Percentiles rank a stretch among this genome's conserved stretches.
phyloP scores from a whole-genome alignment of 345 rosid genomes.

The Diplotaxis tenuifolia region DNA sequence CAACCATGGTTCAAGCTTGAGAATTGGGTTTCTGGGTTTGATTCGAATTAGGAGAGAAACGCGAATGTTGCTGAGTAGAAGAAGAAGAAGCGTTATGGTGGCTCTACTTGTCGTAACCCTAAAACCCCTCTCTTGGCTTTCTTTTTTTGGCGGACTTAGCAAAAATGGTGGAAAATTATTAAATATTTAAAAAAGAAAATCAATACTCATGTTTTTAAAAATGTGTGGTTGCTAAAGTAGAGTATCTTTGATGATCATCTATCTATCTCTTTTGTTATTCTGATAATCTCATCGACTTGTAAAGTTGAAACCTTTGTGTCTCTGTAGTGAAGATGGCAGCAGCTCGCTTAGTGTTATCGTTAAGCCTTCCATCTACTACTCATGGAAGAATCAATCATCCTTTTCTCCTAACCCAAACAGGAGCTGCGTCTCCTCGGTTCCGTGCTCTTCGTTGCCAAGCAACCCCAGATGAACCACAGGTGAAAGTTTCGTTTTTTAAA shows the following conservation, averaged over 20 bases:
- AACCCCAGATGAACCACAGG: conserved; percentile 33
- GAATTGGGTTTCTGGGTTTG: not conserved
- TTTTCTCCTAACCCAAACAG: conserved; percentile 10
- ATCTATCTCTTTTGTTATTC: too few relatives aligned
- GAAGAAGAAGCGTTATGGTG: too few relatives aligned
- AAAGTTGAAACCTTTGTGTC: not conserved
- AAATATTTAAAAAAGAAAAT: too few relatives aligned
- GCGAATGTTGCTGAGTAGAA: not conserved
- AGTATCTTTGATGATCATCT: too few relatives aligned
- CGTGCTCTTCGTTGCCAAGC: conserved; percentile 31
- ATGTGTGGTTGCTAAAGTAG: too few relatives aligned
- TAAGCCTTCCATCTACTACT: conserved; percentile 19
- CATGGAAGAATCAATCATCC: conserved; percentile 22
- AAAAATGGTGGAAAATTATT: not conserved
- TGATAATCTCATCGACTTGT: not conserved
- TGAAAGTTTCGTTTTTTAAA: not conserved
- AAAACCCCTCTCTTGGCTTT: conserved; percentile 1
- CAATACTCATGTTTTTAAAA: too few relatives aligned
- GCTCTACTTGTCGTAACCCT: not conserved
- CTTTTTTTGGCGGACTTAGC: conserved; percentile 33
- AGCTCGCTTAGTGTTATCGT: conserved; percentile 22
- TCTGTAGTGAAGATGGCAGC: not conserved
- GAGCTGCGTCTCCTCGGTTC: conserved; percentile 4
- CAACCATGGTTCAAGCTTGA: not conserved
- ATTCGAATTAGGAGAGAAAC: not conserved